Conservation (phyloP, 371 early-diverging fungal genomes). For the Lichtheimia corymbifera region DNA sequence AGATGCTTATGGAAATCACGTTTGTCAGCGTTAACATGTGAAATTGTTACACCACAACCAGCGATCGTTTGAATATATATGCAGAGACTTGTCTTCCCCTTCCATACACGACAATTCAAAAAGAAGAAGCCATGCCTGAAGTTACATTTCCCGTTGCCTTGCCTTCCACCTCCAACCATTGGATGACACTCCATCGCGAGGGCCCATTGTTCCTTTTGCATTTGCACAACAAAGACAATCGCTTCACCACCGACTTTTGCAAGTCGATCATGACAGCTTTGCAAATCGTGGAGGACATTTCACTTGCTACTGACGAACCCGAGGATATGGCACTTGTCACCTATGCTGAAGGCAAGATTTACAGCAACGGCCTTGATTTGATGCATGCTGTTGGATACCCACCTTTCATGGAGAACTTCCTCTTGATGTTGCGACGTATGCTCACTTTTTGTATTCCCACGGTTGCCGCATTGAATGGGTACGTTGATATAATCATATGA, state of each 20-base stretch:
- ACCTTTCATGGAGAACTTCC: conserved; percentile 54
- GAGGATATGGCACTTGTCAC: conserved; percentile 64
- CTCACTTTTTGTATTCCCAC: conserved; percentile 77
- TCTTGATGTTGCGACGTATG: conserved; percentile 50
- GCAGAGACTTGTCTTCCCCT: neutral
- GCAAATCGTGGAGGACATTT: conserved; percentile 58
- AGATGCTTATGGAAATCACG: neutral
- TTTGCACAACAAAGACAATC: conserved; percentile 67
- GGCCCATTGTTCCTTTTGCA: conserved; percentile 62
- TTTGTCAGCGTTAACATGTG: too few species aligned
- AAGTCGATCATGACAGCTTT: conserved; percentile 58
- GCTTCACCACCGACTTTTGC: conserved; percentile 67
- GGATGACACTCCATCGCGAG: conserved; percentile 52
- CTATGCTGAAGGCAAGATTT: conserved; percentile 69
- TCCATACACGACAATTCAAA: neutral
- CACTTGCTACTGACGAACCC: conserved; percentile 37
- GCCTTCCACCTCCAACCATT: conserved; percentile 39
- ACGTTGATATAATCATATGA: neutral
- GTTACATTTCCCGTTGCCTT: conserved; percentile 33
- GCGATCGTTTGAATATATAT: too few species aligned
- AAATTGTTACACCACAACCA: too few species aligned
- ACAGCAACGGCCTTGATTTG: conserved; percentile 78
- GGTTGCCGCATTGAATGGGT: conserved; percentile 82
- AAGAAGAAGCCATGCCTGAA: conserved; percentile 1
- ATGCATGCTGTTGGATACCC: conserved; percentile 39